Evolutionary conservation across 352 stramenopile species (phyloP), one percentile per base, ranked within the genome.

Genomic region (Phytopythium mirpurense): DNA sequence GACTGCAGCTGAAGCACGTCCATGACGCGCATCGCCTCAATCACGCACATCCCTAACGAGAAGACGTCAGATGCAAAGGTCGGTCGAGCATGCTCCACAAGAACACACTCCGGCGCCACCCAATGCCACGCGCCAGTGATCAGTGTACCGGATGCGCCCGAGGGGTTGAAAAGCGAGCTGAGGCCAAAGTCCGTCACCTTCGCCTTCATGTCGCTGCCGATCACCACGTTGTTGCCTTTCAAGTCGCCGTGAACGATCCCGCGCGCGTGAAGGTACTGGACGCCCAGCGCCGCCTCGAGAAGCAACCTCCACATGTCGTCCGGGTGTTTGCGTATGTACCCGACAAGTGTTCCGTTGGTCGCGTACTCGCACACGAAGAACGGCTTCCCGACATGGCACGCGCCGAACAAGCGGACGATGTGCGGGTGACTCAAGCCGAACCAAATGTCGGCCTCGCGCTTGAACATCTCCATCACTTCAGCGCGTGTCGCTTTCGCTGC

Each of bases 161-260:
- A 14, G 15, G 14, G 8, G 8, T 12, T 32, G 24, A 16, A 7
- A 14, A 16, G 16, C 5, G 31, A 37, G 27, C 63, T 72, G 43
- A 72, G 65, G 0, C 63, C 63, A 35, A 72, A 72, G 29, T 68
- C 60, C 12, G 59, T 62, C 12, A 72, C 37, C 27, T 72, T 72
- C 31, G 64, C 63, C 5, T 66, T 68, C 10, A 49, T 52, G 23
- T 68, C 60, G 19, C 46, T 59, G n/a, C 63, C 56, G 7, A 72
- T 57, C 60, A 72, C 54, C 24, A 72, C 62, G 24, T 68, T 72
- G 44, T 72, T 67, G 6, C 59, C 50, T 34, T 74, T 77, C 7
- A 77, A 34, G 42, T 77, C 67, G 31, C 63, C 65, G 24, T 77
- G 68, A 24, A 77, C 48, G 24, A 77, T 64, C 0, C 38, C 36